These are phyloP conservation scores for Flueggea neowawraea DNA, from an alignment of 441 rosid species.

Conservation along the genomic window DNA sequence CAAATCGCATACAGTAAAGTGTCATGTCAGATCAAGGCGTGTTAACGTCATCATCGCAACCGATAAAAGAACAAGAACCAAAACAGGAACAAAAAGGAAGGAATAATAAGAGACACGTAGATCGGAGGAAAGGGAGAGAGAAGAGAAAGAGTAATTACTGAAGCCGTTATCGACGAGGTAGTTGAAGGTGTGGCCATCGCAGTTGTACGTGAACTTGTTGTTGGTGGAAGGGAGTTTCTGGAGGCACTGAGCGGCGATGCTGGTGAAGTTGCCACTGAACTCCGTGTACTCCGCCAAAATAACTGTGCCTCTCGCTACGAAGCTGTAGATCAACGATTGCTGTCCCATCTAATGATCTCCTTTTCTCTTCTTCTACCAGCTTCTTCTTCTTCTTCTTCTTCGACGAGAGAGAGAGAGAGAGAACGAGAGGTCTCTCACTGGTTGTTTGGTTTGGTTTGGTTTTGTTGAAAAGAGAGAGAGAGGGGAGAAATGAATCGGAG, in stretches of 20 bases:
- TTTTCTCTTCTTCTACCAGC: background rate
- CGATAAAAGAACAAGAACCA: slow-evolving; percentile 7
- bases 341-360: slow-evolving; percentile 44
- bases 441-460: no score
- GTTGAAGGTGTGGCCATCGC: slow-evolving; percentile 86
- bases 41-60: no score
- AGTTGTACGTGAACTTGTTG: slow-evolving; percentile 76
- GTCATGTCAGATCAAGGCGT: no score
- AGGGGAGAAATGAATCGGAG: no score
- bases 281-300: slow-evolving; percentile 70
- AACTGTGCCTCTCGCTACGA: slow-evolving; percentile 68
- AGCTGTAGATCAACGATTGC: slow-evolving; percentile 77
- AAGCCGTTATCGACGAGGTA: slow-evolving; percentile 70
- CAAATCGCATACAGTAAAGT: no score
- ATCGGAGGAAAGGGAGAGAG: background rate
- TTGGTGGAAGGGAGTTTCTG: slow-evolving; percentile 69
- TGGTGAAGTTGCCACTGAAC: slow-evolving; percentile 66
- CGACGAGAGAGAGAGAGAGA: no score
- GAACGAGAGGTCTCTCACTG: no score
- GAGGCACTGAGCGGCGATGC: slow-evolving; percentile 71
- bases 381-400: no score
- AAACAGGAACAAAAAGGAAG: background rate
- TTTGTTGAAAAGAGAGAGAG: no score
- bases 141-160: slow-evolving; percentile 29
- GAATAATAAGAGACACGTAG: background rate